Percentiles rank a stretch among this genome's conserved stretches.
Evolutionary conservation across 768 basidiomycete genomes (phyloP).

Genomic region (Sporobolomyces pararoseus): DNA sequence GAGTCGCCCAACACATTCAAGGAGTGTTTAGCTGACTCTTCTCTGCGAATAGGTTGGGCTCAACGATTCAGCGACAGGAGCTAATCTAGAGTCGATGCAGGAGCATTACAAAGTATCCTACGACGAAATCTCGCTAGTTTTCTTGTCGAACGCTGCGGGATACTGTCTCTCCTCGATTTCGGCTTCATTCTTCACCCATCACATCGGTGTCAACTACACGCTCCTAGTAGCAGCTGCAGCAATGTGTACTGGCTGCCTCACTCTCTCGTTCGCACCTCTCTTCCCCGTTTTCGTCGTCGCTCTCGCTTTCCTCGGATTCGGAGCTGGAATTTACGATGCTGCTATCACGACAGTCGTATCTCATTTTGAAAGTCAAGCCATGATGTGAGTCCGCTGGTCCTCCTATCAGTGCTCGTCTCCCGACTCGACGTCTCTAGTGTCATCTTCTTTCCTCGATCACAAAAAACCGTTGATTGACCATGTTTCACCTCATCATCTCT

Average conservation of each 20-base stretch:
- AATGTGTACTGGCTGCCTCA: constrained; percentile 19
- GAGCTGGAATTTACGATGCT: constrained; percentile 37
- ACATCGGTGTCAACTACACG: constrained; percentile 33
- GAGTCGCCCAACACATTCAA: too few relatives aligned
- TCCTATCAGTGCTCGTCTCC: too few relatives aligned
- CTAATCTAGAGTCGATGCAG: constrained; percentile 36
- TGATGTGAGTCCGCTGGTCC: background rate
- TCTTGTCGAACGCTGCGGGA: constrained; percentile 28
- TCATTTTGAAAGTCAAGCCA: constrained; percentile 37
- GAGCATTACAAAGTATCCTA: constrained; percentile 34
- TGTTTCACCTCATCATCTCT: too few relatives aligned
- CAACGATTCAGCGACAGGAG: constrained; percentile 39
- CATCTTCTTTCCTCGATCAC: too few relatives aligned
- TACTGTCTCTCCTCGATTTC: constrained; percentile 34
- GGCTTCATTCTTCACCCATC: constrained; percentile 38
- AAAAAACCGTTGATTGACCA: too few relatives aligned
- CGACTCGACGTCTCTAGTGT: background rate
- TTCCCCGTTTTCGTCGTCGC: constrained; percentile 32
- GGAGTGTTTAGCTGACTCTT: too few relatives aligned
- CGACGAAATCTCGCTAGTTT: constrained; percentile 41
- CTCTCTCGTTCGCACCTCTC: constrained; percentile 30
- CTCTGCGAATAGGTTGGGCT: too few relatives aligned
- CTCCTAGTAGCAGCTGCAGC: constrained; percentile 23
- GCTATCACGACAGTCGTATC: constrained; percentile 31
- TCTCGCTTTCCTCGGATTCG: constrained; percentile 36